These are phyloP conservation scores for Phoenix roebelenii DNA, from an alignment of 176 grass and related monocot genomes.

Conservation along the genomic window DNA sequence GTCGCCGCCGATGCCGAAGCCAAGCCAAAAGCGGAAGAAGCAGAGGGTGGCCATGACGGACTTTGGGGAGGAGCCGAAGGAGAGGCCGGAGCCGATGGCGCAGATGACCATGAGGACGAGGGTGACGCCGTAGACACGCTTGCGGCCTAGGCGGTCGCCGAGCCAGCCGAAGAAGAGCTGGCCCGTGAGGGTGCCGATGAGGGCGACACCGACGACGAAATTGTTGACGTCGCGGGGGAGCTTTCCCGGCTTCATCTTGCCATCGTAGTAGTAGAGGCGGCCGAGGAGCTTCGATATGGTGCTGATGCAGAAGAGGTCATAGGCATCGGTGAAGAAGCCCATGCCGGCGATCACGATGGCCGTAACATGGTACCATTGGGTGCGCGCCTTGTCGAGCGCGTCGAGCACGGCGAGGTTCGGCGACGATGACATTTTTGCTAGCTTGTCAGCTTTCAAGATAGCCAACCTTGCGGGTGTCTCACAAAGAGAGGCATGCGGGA, in stretches of 20 bases:
- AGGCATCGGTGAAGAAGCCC: conserved; percentile 24
- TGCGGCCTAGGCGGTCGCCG: conserved; percentile 32
- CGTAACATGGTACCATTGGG: conserved; percentile 54
- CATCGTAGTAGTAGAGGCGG: conserved; percentile 34
- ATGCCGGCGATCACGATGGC: conserved; percentile 33
- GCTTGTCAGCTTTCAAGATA: too few relatives aligned
- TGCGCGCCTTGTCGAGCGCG: conserved; percentile 47
- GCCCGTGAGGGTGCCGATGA: conserved; percentile 35
- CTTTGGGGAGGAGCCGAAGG: conserved; percentile 1
- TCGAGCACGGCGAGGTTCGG: conserved; percentile 41
- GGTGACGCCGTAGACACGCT: conserved; percentile 23
- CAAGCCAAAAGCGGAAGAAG: conserved; percentile 26
- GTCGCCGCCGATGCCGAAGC: too few relatives aligned
- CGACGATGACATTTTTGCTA: conserved; percentile 15
- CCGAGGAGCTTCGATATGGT: conserved; percentile 48
- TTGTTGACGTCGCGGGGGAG: neutral
- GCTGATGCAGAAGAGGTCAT: conserved; percentile 20
- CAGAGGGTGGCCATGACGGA: conserved; percentile 44
- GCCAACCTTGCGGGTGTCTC: too few relatives aligned
- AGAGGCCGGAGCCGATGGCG: conserved; percentile 17
- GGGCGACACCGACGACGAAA: conserved; percentile 25
- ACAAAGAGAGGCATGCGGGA: neutral
- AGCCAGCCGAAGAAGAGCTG: conserved; percentile 54
- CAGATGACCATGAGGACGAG: conserved; percentile 14
- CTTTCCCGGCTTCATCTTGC: conserved; percentile 3